Evolutionary conservation across 2,329 filamentous ascomycete genomes (phyloP).

Genomic region (Colletotrichum tabaci): DNA sequence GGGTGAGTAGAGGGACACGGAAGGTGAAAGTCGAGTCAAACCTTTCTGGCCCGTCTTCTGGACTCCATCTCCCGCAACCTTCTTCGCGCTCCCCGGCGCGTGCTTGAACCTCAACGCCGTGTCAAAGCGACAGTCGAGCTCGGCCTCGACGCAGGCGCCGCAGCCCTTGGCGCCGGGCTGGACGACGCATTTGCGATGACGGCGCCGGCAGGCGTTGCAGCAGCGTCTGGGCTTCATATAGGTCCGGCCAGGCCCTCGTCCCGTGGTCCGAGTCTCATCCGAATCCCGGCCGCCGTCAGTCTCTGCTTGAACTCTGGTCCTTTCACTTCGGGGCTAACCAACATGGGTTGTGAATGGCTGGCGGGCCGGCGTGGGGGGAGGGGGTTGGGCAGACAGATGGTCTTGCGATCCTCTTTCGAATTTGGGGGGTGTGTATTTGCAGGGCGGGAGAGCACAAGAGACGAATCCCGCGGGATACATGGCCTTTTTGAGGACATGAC

Average conservation of each 20-base stretch:
- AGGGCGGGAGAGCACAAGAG: background rate
- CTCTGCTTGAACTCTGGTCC: background rate
- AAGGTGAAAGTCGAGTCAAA: constrained; percentile 15
- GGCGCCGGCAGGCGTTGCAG: constrained; percentile 37
- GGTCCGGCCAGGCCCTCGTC: constrained; percentile 4
- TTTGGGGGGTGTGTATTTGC: background rate
- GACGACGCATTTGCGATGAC: constrained; percentile 36
- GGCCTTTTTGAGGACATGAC: constrained; percentile 34
- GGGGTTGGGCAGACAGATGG: constrained; percentile 20
- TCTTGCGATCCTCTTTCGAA: constrained; percentile 18
- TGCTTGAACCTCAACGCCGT: constrained; percentile 35
- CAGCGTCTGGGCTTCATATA: constrained; percentile 38
- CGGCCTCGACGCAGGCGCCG: constrained; percentile 32
- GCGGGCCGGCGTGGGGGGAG: too few species aligned
- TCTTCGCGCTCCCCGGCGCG: constrained; percentile 28
- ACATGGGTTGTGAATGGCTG: constrained; percentile 4
- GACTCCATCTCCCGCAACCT: constrained; percentile 2
- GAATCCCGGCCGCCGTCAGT: background rate
- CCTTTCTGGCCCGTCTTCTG: constrained; percentile 26
- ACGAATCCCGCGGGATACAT: constrained; percentile 37
- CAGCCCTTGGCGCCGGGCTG: constrained; percentile 32
- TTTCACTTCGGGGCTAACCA: constrained; percentile 6
- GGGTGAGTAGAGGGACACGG: background rate
- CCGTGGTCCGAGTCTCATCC: constrained; percentile 24
- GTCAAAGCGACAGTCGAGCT: constrained; percentile 34